Base-by-base conservation (phyloP, 2,329 filamentous ascomycete genomes). In the Dissoconium aciculare region DNA sequence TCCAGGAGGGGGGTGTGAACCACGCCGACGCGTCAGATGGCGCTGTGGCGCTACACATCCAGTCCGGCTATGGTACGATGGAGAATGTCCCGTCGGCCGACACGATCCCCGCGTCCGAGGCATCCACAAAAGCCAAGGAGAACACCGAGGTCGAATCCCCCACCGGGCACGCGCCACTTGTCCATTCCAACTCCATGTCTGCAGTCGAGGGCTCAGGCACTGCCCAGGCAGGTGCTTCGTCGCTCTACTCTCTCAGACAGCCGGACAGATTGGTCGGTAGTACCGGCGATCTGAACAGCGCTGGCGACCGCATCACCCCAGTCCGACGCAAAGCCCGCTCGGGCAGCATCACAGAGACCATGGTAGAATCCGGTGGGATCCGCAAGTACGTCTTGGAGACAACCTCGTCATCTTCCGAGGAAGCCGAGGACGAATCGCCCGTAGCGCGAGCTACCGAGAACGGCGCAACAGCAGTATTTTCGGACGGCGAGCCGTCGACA, bases 51-150 rank as follows among this genome's bases (percentile, higher is more conserved):
- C n/a, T 31, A 6, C 15, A 12, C 8, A 8, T 23, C n/a, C 60
- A 64, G 29, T 56, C 64, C 34, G 65, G 59, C 24, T 72, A 74
- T 44, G 69, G 69, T 15, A 61, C 63, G 21, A 53, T 15, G 30
- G 17, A 15, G 15, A 12, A n/a, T 12, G 8, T 12, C 6, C 25
- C 25, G 13, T 6, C 25, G 8, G 13, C 36, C 36, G 26, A 11
- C n/a, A 23, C 8, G n/a, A 8, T 23, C 8, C 8, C 19, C n/a
- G 19, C 19, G 8, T 8, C 19, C 19, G 19, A 23, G n/a, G 19
- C 19, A 8, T 23, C 19, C n/a, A 8, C 8, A n/a, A 8, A 23
- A n/a, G 19, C 19, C 19, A 23, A 23, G 19, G 19, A 23, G 8
- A 23, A 23, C 19, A 23, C 19, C 19, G 19, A 8, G 8, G n/a